Evolutionary conservation across 2,329 filamentous ascomycete species (phyloP), one percentile per base, ranked within the genome.

Genomic region (Chrysosporium keratinophilum): DNA sequence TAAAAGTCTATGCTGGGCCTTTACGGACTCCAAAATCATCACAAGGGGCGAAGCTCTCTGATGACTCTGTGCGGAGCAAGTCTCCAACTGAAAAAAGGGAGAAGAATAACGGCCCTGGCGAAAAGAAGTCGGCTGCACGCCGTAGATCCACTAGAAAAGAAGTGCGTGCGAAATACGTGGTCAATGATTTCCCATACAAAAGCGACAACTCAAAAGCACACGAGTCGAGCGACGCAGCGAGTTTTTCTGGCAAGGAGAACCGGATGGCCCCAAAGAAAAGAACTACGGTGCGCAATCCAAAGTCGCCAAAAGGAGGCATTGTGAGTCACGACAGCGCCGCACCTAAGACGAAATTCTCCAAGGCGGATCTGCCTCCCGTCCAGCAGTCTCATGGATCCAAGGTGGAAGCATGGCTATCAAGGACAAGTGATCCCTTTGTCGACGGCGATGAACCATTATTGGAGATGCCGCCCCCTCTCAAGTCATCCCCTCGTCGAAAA

Each of bases 381-480:
- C 64, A 71, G 9, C 61, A 61, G 14, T 62, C 62, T 17, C 74
- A 74, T 44, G 69, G 75, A 12, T 73, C 74, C 50, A 78, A 79
- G 46, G 76, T 84, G 23, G 78, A 83, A 65, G 78, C 79, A 47
- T 84, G 81, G 81, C 73, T 84, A 5, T 75, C 75, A 1, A 71
- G 70, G 50, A 80, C 78, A 1, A 71, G 76, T 7, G 78, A 81
- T 64, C 77, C 78, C 1, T 79, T 81, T 55, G 56, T 74, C 46
- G 76, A 78, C n/a, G 64, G 64, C 19, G 59, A 64, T 33, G 61
- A 57, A 19, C 45, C 63, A 19, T 59, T 61, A 2, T 62, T 60
- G 60, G 46, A 58, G 57, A 45, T 64, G 4, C 28, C 50, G 19
- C 35, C 41, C n/a, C 40, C 45, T 35, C 33, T 50, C 39, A 56